Evolutionary conservation across 208 protist species (phyloP), one percentile per base, ranked within the genome.

Genomic region (Wallacemonas sp.): DNA sequence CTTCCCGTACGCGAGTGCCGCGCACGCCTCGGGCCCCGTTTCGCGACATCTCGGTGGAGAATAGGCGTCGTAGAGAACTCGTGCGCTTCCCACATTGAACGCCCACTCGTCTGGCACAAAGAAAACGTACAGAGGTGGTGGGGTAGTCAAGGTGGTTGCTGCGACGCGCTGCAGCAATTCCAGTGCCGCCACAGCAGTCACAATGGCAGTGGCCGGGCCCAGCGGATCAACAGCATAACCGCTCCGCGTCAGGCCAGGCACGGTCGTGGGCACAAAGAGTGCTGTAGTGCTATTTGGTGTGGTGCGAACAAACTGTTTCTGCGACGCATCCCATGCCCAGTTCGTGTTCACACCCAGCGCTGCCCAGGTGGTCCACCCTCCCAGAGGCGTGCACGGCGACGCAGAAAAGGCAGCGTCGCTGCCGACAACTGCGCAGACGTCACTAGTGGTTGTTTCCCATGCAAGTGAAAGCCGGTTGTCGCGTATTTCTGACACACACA

Each of bases 21-120:
- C 44, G 63, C 74, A 80, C 19, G 53, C 62, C 10, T 42, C 33
- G 60, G 33, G 30, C 38, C 67, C 34, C 15, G 13, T 3, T 15
- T 19, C 32, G 4, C 12, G 13, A 27, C 50, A 57, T 13, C 15
- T 5, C 3, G 50, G 50, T n/a, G 39, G 19, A 13, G 22, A 21
- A 39, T 63, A 71, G 3, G 65, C 61, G 52, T 81, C 75, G 9
- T 63, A 22, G 17, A 81, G 42, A 19, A 81, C 61, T 3, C 75
- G 75, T 15, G 46, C 50, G 30, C 75, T 81, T 10, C 75, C 75
- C 17, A 68, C 53, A 37, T 67, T 70, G 4, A 67, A 67, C 1
- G 66, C 29, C 15, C 66, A 67, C 42, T 79, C 73, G 27, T 52
- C 73, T 32, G 73, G 73, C 32, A 79, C 66, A 21, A 79, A 75